Base-by-base conservation (phyloP, 805 yeast species). In the Metschnikowia proteae region DNA sequence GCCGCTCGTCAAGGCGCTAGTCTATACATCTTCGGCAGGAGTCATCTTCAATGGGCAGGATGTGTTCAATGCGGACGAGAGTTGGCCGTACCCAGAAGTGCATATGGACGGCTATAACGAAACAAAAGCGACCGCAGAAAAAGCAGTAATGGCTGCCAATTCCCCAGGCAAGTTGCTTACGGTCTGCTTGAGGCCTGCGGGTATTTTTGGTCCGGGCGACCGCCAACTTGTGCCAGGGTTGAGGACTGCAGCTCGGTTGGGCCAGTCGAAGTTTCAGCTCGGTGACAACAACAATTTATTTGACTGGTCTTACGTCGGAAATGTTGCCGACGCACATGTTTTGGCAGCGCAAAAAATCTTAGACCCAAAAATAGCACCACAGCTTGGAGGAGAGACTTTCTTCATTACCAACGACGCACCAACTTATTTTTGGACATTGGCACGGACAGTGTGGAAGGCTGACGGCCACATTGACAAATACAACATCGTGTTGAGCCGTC, bases 131-230 rank as follows among this genome's bases (percentile, higher is more conserved):
- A 76, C 77, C 52, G 99, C 97, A 0, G 99, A 94, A 67, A 77
- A 76, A 13, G 78, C 83, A 70, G 96, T 90, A 2, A 74, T 91
- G 61, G 70, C 78, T 22, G 87, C 96, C 13, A 87, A 89, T 65
- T 78, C 79, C 42, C 65, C 70, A 0, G 71, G 74, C 10, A 74
- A 73, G 1, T 79, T 91, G 55, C 70, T 78, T 43, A 94, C 99
- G 0, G 86, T 88, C 33, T 94, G 97, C 1, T 68, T 94, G 43
- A 80, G 99, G 54, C 99, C 99, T 1, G 97, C 99, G 1, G 99
- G 99, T 35, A 90, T 94, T 42, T 94, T 94, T 71, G 99, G 99
- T 4, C 99, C 98, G 5, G 98, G 99, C 38, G 99, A 94, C 66
- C 81, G 99, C 52, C 99, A 94, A 66, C 72, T 94, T 61, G 94